phyloP scores from a whole-genome alignment of 495 filamentous ascomycete species.

The Tuber calosporum region DNA sequence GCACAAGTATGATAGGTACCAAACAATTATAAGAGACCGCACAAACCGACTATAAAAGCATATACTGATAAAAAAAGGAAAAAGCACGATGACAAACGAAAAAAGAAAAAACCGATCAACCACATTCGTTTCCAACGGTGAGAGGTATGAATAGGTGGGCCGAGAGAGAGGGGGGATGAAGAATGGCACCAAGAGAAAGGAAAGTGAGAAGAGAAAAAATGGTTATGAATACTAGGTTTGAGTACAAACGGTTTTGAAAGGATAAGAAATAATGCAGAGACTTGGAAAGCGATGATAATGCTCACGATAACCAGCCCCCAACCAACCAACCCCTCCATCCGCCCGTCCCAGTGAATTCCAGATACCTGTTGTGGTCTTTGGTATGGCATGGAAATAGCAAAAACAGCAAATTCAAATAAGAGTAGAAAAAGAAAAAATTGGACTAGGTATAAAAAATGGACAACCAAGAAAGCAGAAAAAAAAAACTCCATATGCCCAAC shows the following conservation, averaged over 20 bases:
- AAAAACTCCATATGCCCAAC: constrained; percentile 36
- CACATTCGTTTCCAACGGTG: constrained; percentile 23
- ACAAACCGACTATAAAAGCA: neutral
- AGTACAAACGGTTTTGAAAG: constrained; percentile 16
- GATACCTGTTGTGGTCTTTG: neutral
- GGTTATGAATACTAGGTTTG: constrained; percentile 32
- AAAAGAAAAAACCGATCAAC: constrained; percentile 11
- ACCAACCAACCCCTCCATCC: neutral
- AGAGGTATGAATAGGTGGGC: constrained; percentile 16
- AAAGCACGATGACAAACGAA: constrained; percentile 26
- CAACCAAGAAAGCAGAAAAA: constrained; percentile 8
- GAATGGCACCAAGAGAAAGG: constrained; percentile 18
- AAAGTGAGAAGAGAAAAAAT: constrained; percentile 7
- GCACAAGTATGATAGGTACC: neutral
- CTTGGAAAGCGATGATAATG: neutral
- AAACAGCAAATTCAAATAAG: constrained; percentile 1
- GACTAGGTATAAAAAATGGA: neutral
- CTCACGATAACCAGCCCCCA: neutral
- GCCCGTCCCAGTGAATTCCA: neutral
- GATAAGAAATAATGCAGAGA: constrained; percentile 29
- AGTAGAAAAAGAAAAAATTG: neutral
- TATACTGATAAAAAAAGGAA: constrained; percentile 24
- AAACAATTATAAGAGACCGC: neutral
- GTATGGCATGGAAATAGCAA: constrained; percentile 2
- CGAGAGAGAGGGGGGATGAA: constrained; percentile 23